Evolutionary conservation across 805 yeast genomes (phyloP).

Genomic region (Starmerella bombi): DNA sequence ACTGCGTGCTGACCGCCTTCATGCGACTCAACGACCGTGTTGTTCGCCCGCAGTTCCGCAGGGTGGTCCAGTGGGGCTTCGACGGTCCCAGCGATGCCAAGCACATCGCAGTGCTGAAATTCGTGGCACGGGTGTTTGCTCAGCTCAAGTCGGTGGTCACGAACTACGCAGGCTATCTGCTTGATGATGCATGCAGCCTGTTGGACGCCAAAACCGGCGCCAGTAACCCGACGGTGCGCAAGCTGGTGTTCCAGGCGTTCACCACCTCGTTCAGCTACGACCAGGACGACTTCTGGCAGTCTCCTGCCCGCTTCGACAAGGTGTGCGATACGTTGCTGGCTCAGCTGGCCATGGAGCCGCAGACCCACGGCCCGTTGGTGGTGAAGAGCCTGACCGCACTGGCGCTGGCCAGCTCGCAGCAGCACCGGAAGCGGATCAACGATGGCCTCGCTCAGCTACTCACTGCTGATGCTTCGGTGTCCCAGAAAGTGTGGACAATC

Average conservation of each 20-base stretch:
- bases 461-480: conserved; percentile 42
- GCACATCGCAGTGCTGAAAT: conserved; percentile 63
- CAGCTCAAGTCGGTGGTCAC: conserved; percentile 78
- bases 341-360: conserved; percentile 52
- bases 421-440: conserved; percentile 57
- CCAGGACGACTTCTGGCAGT: conserved; percentile 90
- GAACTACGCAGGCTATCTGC: conserved; percentile 67
- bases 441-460: conserved; percentile 50
- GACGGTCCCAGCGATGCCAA: conserved; percentile 41
- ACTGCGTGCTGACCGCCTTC: conserved; percentile 61
- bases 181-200: conserved; percentile 48
- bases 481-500: conserved; percentile 68
- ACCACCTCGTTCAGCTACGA: conserved; percentile 76
- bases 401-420: conserved; percentile 51
- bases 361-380: conserved; percentile 61
- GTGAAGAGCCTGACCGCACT: conserved; percentile 69
- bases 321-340: conserved; percentile 48
- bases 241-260: conserved; percentile 60
- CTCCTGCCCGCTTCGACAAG: conserved; percentile 68
- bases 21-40: conserved; percentile 87
- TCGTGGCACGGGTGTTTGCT: conserved; percentile 74
- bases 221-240: conserved; percentile 32
- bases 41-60: conserved; percentile 83
- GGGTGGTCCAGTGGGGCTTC: conserved; percentile 81
- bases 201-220: conserved; percentile 28